phyloP scores from a whole-genome alignment of 768 basidiomycete genomes.

The Pisolithus tinctorius region DNA sequence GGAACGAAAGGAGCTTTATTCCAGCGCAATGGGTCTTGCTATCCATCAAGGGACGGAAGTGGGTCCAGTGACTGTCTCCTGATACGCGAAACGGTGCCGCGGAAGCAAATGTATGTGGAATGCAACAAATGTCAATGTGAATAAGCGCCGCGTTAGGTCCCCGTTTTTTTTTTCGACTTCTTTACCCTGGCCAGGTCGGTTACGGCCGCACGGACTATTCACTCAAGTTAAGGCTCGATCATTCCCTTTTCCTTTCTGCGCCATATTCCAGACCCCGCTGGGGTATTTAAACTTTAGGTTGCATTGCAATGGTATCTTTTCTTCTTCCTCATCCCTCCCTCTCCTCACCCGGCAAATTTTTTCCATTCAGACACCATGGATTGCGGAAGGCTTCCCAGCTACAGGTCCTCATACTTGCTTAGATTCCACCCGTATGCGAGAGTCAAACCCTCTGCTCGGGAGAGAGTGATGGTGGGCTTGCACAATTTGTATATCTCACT shows the following conservation, averaged over 20 bases:
- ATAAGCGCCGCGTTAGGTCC: too few relatives aligned
- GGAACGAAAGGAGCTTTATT: too few relatives aligned
- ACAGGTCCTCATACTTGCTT: slow-evolving; percentile 5
- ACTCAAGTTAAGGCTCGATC: neutral
- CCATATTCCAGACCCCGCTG: neutral
- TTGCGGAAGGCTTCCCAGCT: slow-evolving; percentile 2
- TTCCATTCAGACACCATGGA: neutral
- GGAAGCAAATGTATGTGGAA: too few relatives aligned
- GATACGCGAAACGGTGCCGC: too few relatives aligned
- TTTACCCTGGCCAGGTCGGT: too few relatives aligned
- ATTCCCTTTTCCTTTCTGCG: neutral
- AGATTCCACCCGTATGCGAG: slow-evolving; percentile 11
- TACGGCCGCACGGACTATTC: too few relatives aligned
- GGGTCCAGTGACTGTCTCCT: too few relatives aligned
- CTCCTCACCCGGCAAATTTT: neutral
- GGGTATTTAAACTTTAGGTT: slow-evolving; percentile 1
- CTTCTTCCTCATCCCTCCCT: neutral
- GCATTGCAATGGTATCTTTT: neutral
- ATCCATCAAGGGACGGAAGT: too few relatives aligned
- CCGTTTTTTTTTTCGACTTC: too few relatives aligned
- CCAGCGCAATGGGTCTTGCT: too few relatives aligned
- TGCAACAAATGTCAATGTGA: too few relatives aligned
- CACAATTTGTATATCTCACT: neutral
- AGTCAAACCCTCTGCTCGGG: slow-evolving; percentile 1
- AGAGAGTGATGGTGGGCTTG: slow-evolving; percentile 1